Base-by-base conservation (phyloP, 371 early-diverging fungal genomes). In the Rhizomucor pusillus region DNA sequence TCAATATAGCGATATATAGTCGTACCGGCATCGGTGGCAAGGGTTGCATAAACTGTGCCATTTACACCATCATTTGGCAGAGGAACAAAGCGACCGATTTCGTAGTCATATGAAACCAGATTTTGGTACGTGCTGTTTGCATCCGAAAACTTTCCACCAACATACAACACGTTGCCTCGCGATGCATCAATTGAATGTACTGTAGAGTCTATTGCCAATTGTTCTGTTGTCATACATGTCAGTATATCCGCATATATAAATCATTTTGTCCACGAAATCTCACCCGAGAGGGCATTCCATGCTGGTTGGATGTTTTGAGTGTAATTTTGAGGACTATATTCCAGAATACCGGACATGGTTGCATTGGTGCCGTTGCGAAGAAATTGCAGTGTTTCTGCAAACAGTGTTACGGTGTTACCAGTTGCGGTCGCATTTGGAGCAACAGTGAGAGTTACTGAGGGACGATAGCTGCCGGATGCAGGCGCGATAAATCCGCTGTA, bases 401-500 rank as follows among this genome's bases (percentile, higher is more conserved):
- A 64, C 5, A 71, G 34, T 14, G 54, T 57, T 0, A 67, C 64
- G 5, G 54, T 65, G 19, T 35, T 43, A 10, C 64, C 52, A 0
- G 63, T 33, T 0, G 66, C 51, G 9, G 54, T 56, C 11, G 69
- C 67, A 49, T 43, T 48, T 43, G 58, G 56, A 7, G 66, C 59
- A 22, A 44, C 52, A 1, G 49, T 45, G 16, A 76, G 47, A 0
- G 52, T 29, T 10, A 76, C 58, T 3, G 63, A 50, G 10, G 77
- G 77, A 19, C 59, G 57, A 33, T 73, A 76, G 1, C 54, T n/a
- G 5, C 20, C 20, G 0, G 69, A 47, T 9, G 80, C 60, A 6
- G 72, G 62, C 1, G 69, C 41, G 20, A 86, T 56, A 43, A 72
- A 65, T 0, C 84, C 86, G 0, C 62, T 65, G 36, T 80, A 84